Conservation (phyloP, 495 filamentous ascomycete species). For the Cercophora samala region DNA sequence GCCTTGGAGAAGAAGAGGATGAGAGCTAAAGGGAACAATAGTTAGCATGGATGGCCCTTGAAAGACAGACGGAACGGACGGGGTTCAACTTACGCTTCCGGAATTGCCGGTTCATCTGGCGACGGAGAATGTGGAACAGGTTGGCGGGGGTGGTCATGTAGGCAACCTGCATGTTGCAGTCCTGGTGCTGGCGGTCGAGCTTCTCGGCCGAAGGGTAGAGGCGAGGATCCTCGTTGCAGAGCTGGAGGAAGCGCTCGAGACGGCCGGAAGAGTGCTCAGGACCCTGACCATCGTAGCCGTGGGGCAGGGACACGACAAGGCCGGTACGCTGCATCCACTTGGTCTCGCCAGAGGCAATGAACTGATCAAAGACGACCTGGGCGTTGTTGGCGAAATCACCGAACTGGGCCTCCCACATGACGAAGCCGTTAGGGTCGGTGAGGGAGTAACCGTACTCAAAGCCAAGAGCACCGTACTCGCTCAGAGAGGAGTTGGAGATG, state of each 20-base stretch:
- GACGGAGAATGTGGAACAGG: constrained; percentile 90
- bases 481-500: constrained; percentile 95
- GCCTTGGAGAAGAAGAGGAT: constrained; percentile 97
- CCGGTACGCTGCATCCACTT: constrained; percentile 99
- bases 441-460: constrained; percentile 99
- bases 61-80: not conserved
- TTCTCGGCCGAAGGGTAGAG: constrained; percentile 83
- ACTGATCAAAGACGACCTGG: constrained; percentile 98
- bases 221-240: constrained; percentile 96
- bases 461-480: constrained; percentile 90
- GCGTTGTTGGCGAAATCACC: constrained; percentile 99
- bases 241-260: constrained; percentile 95
- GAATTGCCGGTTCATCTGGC: constrained; percentile 99
- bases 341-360: constrained; percentile 92
- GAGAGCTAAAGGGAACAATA: constrained; percentile 55
- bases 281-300: constrained; percentile 97
- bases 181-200: constrained; percentile 95
- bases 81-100: constrained; percentile 75
- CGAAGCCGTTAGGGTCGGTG: constrained; percentile 90
- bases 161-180: constrained; percentile 98
- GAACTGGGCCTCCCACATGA: constrained; percentile 99
- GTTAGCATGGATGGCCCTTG: constrained; percentile 36
- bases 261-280: constrained; percentile 97
- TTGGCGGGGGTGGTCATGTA: constrained; percentile 93
- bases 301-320: constrained; percentile 88